Percentiles rank a stretch among this genome's conserved stretches.
Conservation (phyloP, 2,329 filamentous ascomycete species). For the Botrytis medusae region DNA sequence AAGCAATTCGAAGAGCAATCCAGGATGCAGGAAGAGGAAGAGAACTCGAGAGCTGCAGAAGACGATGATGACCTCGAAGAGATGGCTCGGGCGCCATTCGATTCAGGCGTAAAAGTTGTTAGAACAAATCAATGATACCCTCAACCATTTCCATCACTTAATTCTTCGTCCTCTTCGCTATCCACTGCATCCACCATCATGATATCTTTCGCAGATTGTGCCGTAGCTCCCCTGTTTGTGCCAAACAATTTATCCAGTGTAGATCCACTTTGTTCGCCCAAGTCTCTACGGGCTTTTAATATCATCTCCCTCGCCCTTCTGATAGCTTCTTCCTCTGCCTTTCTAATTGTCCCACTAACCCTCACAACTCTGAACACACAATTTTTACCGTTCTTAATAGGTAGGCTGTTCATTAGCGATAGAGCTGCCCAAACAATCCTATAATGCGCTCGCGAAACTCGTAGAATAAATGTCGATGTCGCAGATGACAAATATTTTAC, state of each 20-base stretch:
- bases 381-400: conserved; percentile 55
- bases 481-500: conserved; percentile 91
- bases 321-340: conserved; percentile 87
- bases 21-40: conserved; percentile 47
- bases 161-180: conserved; percentile 48
- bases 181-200: conserved; percentile 49
- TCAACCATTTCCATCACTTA: conserved; percentile 46
- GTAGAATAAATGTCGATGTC: conserved; percentile 92
- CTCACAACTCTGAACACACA: conserved; percentile 84
- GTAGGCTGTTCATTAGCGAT: conserved; percentile 71
- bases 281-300: conserved; percentile 58
- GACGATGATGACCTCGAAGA: conserved; percentile 35
- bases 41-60: conserved; percentile 38
- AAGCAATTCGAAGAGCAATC: conserved; percentile 75
- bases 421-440: conserved; percentile 87
- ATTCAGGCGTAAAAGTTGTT: conserved; percentile 59
- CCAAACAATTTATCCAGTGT: conserved; percentile 46
- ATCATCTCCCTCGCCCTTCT: conserved; percentile 72
- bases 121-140: conserved; percentile 58
- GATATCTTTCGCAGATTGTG: conserved; percentile 42
- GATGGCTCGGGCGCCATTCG: conserved; percentile 17
- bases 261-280: conserved; percentile 44
- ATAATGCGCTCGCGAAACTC: conserved; percentile 78
- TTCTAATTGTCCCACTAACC: conserved; percentile 90
- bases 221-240: conserved; percentile 28